Conservation (phyloP, 2,329 filamentous ascomycete genomes). For the Tolypocladium endophyticum region DNA sequence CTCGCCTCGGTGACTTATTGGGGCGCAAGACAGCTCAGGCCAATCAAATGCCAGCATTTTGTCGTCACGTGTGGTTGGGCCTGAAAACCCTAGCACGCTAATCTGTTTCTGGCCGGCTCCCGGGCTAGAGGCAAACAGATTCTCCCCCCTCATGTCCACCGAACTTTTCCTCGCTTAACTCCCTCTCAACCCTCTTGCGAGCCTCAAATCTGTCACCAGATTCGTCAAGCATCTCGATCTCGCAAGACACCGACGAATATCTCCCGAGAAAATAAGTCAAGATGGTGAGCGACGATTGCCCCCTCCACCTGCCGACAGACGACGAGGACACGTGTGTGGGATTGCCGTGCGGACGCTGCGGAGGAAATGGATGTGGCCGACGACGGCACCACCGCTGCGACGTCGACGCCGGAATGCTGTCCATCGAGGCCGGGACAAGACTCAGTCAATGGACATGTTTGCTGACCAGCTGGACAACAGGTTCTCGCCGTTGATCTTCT, state of each 20-base stretch:
- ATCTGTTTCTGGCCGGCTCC: conserved; percentile 25
- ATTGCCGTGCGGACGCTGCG: conserved; percentile 3
- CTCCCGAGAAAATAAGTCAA: conserved; percentile 46
- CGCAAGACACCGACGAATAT: conserved; percentile 33
- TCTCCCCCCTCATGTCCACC: conserved; percentile 23
- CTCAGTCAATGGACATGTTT: conserved; percentile 10
- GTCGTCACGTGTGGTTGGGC: conserved; percentile 25
- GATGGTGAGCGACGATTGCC: conserved; percentile 48
- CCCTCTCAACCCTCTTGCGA: conserved; percentile 37
- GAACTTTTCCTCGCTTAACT: conserved; percentile 39
- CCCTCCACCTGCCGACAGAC: conserved; percentile 5
- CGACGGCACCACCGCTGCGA: conserved; percentile 8
- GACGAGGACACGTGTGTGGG: conserved; percentile 10
- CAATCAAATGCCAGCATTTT: conserved; percentile 7
- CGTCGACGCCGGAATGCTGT: conserved; percentile 8
- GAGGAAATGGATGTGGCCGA: conserved; percentile 1
- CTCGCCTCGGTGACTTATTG: background rate
- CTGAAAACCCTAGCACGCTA: conserved; percentile 28
- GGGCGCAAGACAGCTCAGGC: background rate
- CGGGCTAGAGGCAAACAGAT: conserved; percentile 22
- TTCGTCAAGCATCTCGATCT: conserved; percentile 39
- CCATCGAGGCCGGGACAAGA: conserved; percentile 2
- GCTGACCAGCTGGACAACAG: conserved; percentile 48
- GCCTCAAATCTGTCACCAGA: conserved; percentile 45
- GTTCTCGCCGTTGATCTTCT: conserved; percentile 99